A percentile compares a stretch with the other conserved stretches of the same genome.
Conservation (phyloP, 331 rosid species). For the Malus hybrid region DNA sequence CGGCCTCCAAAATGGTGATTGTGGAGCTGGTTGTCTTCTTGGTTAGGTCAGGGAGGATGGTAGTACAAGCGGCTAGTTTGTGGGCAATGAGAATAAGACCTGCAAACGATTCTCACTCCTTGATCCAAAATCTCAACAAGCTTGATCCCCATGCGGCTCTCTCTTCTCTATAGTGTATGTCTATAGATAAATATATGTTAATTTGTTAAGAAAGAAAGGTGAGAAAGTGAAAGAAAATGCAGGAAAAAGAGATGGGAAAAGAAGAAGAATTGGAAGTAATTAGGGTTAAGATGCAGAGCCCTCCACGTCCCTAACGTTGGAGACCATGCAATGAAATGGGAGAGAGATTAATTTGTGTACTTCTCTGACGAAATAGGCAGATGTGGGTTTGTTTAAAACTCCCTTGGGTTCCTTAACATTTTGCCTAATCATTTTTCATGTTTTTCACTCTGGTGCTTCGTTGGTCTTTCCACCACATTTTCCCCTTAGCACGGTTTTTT, state of each 20-base stretch:
- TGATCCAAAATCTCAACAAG: conserved; percentile 43
- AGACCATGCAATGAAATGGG: not conserved
- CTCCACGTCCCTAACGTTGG: not conserved
- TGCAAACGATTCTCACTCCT: conserved; percentile 32
- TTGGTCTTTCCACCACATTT: not conserved
- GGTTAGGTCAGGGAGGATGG: not conserved
- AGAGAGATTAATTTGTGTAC: not conserved
- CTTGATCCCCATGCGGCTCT: conserved; percentile 29
- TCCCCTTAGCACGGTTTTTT: not conserved
- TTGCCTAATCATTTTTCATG: not conserved
- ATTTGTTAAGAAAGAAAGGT: not conserved
- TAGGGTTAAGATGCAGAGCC: not conserved
- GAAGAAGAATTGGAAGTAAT: not conserved
- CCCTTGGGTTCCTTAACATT: not conserved
- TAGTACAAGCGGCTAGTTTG: not conserved
- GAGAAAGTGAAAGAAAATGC: not conserved
- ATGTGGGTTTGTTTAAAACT: not conserved
- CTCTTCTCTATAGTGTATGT: not conserved
- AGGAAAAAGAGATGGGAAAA: not conserved
- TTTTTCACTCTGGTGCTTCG: not conserved
- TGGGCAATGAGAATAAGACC: conserved; percentile 11
- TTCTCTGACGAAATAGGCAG: not conserved
- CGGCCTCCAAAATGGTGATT: not conserved
- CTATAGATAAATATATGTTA: not conserved
- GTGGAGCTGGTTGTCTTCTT: not conserved